Conservation (phyloP, 2,329 filamentous ascomycete genomes). For the Arachnomyces sp. region DNA sequence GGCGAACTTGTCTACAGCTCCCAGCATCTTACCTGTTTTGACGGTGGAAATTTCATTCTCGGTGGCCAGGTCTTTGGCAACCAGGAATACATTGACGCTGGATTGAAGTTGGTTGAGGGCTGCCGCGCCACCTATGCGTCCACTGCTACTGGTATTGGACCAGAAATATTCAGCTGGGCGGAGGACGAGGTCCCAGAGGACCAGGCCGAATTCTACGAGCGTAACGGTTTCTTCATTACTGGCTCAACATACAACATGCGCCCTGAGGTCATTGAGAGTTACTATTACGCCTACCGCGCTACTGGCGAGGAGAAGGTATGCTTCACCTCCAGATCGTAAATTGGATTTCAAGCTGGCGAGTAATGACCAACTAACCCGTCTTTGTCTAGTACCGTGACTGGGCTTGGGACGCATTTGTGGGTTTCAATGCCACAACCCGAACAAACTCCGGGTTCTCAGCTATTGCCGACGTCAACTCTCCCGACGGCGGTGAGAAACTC, state of each 20-base stretch:
- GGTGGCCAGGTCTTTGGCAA: conserved; percentile 62
- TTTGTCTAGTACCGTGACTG: conserved; percentile 63
- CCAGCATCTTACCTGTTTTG: conserved; percentile 63
- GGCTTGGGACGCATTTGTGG: conserved; percentile 70
- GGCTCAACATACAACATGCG: conserved; percentile 57
- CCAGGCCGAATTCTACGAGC: conserved; percentile 53
- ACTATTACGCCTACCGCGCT: conserved; percentile 78
- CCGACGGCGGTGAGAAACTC: conserved; percentile 49
- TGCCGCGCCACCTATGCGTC: conserved; percentile 66
- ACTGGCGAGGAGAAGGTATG: conserved; percentile 55
- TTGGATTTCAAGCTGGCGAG: not conserved
- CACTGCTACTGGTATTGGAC: conserved; percentile 66
- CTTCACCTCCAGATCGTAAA: not conserved
- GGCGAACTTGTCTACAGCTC: conserved; percentile 29
- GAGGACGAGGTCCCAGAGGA: conserved; percentile 39
- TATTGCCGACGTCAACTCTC: conserved; percentile 57
- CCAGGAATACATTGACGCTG: conserved; percentile 63
- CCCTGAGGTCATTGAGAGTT: conserved; percentile 73
- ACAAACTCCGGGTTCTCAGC: conserved; percentile 59
- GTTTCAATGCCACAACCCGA: conserved; percentile 56
- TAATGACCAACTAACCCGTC: no score
- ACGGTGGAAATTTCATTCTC: conserved; percentile 77
- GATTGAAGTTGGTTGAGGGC: conserved; percentile 59
- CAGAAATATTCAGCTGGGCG: conserved; percentile 61
- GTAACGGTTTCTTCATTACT: conserved; percentile 64